Evolutionary conservation across 139 green algal species (phyloP), one percentile per base, ranked within the genome.

Genomic region (Astrephomene gubernaculifera): DNA sequence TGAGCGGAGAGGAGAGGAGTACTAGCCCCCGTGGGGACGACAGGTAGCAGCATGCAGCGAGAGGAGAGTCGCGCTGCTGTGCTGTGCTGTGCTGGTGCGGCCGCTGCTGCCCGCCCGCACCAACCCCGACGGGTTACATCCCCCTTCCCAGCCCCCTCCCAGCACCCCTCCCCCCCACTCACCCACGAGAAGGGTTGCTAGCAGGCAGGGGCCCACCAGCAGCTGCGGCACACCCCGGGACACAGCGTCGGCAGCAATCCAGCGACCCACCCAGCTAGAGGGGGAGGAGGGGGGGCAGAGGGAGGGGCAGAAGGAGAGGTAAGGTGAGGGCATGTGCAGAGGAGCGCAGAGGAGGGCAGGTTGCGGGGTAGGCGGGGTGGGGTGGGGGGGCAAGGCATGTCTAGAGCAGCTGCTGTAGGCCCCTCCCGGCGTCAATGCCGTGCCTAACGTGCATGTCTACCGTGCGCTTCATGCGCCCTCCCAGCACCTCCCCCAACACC

Each of bases 191-290:
- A 83, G 36, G 38, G 61, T 63, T n/a, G 7, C 1, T 1, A 63
- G 4, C 2, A 83, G 75, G 75, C 75, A 83, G n/a, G 60, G 78
- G 3, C 63, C 49, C 1, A 84, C 24, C 41, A 84, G 60, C 60
- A 84, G 43, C 24, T 74, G 78, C 29, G 78, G 78, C n/a, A 84
- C 63, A 10, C 64, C 60, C 10, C 63, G 78, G 0, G 27, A 4
- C 43, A 84, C 78, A 1, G 78, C 35, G 60, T 84, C 78, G 0
- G 35, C n/a, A 0, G 78, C 41, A 4, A 74, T 65, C 78, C 78
- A 84, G n/a, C 61, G 61, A 24, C 61, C 78, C 5, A 74, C 63
- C 78, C 78, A 84, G 33, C 78, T 84, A 60, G 19, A 29, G 35
- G 19, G 33, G 39, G 43, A 36, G 21, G 35, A 7, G 35, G 35